Conservation (phyloP, 2,329 filamentous ascomycete species). For the Colletotrichum eremochloae region DNA sequence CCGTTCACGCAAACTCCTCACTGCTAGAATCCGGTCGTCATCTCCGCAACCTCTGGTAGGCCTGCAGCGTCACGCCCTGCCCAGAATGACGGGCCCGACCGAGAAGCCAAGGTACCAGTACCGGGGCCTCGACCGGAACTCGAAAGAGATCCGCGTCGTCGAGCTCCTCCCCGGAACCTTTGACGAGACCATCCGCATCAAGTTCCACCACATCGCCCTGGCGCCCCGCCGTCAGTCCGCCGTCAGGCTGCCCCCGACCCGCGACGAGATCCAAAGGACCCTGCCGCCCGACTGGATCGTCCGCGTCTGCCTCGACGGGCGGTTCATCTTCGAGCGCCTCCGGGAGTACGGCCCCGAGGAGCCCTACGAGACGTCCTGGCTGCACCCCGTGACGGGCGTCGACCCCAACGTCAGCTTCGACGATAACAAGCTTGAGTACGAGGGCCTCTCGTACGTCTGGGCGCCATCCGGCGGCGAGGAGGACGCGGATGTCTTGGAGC, state of each 20-base stretch:
- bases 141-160: constrained; percentile 11
- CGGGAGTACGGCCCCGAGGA: background rate
- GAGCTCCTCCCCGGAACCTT: constrained; percentile 11
- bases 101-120: constrained; percentile 12
- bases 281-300: constrained; percentile 9
- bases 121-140: constrained; percentile 4
- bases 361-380: constrained; percentile 17
- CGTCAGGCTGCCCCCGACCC: constrained; percentile 9
- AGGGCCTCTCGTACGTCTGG: constrained; percentile 47
- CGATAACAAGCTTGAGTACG: constrained; percentile 35
- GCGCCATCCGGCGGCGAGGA: constrained; percentile 31
- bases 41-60: no score
- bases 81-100: background rate
- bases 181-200: constrained; percentile 11
- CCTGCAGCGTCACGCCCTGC: no score
- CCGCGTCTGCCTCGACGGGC: background rate
- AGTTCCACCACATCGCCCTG: constrained; percentile 8
- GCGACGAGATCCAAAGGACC: constrained; percentile 13
- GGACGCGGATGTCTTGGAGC: constrained; percentile 39
- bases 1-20: no score
- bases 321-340: constrained; percentile 4
- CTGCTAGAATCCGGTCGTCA: no score
- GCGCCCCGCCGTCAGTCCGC: background rate
- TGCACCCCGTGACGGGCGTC: constrained; percentile 9
- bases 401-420: constrained; percentile 13